These are phyloP conservation scores for Lactarius akahatsu DNA, from an alignment of 768 basidiomycete species.

Conservation along the genomic window DNA sequence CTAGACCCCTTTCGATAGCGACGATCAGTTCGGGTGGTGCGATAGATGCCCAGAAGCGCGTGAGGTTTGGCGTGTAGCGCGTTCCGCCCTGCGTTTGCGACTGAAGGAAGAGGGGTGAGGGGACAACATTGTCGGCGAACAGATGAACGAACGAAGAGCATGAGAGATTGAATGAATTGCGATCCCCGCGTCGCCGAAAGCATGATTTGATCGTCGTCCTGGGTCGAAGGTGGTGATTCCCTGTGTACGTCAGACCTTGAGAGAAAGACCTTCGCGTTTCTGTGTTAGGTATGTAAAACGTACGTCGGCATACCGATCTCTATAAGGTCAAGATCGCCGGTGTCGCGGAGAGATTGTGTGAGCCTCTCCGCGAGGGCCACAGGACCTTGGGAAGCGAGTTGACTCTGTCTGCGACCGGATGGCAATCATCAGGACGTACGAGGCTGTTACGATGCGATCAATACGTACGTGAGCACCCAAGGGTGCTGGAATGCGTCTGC, in stretches of 20 bases:
- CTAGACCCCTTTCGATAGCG: conserved; percentile 56
- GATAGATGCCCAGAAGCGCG: conserved; percentile 73
- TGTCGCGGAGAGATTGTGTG: conserved; percentile 61
- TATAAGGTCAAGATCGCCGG: conserved; percentile 75
- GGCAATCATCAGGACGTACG: neutral
- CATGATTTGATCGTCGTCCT: conserved; percentile 64
- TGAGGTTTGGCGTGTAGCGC: conserved; percentile 71
- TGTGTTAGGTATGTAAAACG: conserved; percentile 22
- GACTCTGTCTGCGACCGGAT: conserved; percentile 54
- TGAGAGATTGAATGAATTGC: conserved; percentile 77
- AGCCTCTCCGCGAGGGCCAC: conserved; percentile 65
- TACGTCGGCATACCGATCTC: conserved; percentile 51
- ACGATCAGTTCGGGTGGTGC: conserved; percentile 52
- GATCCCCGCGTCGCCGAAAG: conserved; percentile 53
- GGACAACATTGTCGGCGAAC: neutral
- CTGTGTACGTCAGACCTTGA: conserved; percentile 25
- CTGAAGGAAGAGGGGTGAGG: conserved; percentile 40
- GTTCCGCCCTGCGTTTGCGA: conserved; percentile 79
- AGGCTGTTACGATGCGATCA: neutral
- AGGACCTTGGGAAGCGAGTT: conserved; percentile 54
- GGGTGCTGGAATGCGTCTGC: conserved; percentile 55
- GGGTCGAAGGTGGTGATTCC: conserved; percentile 39
- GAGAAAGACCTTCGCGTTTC: conserved; percentile 1
- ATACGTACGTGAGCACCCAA: conserved; percentile 69
- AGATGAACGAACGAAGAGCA: conserved; percentile 70